Conservation (phyloP, 73 alveolate species). For the Paramecium sexaurelia region DNA sequence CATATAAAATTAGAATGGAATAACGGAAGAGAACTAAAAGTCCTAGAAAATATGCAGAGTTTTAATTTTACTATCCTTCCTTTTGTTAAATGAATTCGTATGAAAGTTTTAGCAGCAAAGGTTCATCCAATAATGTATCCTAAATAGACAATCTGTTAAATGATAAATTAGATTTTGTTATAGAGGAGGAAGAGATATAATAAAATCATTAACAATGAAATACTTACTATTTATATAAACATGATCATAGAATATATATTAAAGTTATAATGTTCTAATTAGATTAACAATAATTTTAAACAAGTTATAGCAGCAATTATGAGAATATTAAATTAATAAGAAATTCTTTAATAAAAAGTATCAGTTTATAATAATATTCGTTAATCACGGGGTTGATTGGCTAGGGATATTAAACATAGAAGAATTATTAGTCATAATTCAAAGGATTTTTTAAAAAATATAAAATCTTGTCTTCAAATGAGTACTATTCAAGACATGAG, state of each 20-base stretch:
- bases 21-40: conserved; percentile 6
- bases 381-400: background rate
- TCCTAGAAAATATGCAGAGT: conserved; percentile 52
- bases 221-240: background rate
- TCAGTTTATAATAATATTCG: background rate
- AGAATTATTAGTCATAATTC: background rate
- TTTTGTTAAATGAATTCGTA: background rate
- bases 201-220: background rate
- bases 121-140: background rate
- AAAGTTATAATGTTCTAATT: too few relatives aligned
- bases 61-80: conserved; percentile 11
- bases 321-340: background rate
- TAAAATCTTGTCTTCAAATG: conserved; percentile 8
- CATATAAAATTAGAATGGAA: background rate
- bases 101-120: background rate
- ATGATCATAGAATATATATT: background rate
- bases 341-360: conserved; percentile 27
- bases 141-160: background rate
- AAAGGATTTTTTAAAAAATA: conserved; percentile 23
- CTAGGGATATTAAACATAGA: background rate
- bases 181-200: background rate
- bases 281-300: background rate
- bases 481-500: background rate
- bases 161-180: background rate
- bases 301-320: background rate